Evolutionary conservation across 768 basidiomycete species (phyloP).

Genomic region (Polyporus arcularius): DNA sequence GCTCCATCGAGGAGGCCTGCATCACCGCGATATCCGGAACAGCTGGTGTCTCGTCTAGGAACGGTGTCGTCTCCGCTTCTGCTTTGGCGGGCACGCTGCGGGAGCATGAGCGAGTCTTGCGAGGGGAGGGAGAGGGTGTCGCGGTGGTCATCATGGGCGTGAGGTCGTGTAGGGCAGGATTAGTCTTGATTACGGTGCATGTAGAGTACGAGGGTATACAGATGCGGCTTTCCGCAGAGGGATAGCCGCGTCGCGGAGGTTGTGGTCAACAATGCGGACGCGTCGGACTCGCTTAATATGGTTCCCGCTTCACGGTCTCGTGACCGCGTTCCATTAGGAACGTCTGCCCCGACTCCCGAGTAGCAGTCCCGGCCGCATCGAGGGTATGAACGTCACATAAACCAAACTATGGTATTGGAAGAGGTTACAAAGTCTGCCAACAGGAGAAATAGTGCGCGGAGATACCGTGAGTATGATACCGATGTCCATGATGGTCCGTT

Average conservation of each 20-base stretch:
- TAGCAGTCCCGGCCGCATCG: too few species aligned
- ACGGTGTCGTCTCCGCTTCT: not conserved
- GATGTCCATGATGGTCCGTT: too few species aligned
- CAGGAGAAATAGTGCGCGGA: too few species aligned
- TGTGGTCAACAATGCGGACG: not conserved
- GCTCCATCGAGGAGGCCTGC: slow-evolving; percentile 12
- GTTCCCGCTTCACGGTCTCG: not conserved
- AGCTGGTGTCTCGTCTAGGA: not conserved
- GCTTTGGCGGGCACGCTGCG: slow-evolving; percentile 1
- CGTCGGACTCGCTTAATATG: not conserved
- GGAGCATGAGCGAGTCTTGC: slow-evolving; percentile 13
- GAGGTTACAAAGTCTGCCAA: too few species aligned
- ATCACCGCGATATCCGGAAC: not conserved
- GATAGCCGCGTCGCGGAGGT: not conserved
- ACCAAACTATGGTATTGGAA: too few species aligned
- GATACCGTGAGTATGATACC: too few species aligned
- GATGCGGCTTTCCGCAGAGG: not conserved
- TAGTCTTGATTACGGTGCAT: not conserved
- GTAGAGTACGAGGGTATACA: not conserved
- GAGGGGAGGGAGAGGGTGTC: not conserved
- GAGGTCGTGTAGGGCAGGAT: not conserved
- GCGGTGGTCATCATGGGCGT: too few species aligned
- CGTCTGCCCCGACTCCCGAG: too few species aligned
- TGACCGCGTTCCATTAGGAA: not conserved
- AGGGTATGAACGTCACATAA: too few species aligned